A percentile compares a stretch with the other conserved stretches of the same genome.
phyloP scores from a whole-genome alignment of 2,329 filamentous ascomycete species.

The Trichoderma citrinoviride region DNA sequence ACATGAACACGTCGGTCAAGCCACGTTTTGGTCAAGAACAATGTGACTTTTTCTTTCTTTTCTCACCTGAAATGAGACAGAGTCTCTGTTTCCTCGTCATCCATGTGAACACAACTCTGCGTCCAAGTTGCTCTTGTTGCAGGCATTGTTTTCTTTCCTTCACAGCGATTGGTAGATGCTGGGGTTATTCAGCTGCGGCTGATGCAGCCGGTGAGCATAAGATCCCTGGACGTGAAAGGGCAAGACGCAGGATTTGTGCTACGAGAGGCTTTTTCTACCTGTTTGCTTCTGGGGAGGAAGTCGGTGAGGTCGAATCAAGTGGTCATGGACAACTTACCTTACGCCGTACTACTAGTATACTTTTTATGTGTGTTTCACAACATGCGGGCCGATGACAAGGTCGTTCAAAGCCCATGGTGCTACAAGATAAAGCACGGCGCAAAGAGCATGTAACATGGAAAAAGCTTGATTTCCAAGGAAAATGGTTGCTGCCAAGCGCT shows the following conservation, averaged over 20 bases:
- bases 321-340: neutral
- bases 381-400: neutral
- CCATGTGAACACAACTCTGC: neutral
- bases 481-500: neutral
- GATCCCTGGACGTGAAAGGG: neutral
- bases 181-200: slow-evolving; percentile 11
- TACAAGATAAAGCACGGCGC: neutral
- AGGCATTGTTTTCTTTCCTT: neutral
- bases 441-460: no score
- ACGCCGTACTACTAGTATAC: neutral
- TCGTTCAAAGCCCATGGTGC: neutral
- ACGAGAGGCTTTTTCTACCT: neutral
- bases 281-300: neutral
- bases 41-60: no score
- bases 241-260: neutral
- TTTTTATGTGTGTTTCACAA: neutral
- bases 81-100: no score
- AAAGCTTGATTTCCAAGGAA: neutral
- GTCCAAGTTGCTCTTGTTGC: neutral
- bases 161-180: no score
- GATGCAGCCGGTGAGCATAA: neutral
- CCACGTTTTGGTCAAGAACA: neutral
- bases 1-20: neutral
- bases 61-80: neutral
- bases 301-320: neutral